Base-by-base conservation (phyloP, 2,329 filamentous ascomycete species). In the Colletotrichum neosansevieriae region DNA sequence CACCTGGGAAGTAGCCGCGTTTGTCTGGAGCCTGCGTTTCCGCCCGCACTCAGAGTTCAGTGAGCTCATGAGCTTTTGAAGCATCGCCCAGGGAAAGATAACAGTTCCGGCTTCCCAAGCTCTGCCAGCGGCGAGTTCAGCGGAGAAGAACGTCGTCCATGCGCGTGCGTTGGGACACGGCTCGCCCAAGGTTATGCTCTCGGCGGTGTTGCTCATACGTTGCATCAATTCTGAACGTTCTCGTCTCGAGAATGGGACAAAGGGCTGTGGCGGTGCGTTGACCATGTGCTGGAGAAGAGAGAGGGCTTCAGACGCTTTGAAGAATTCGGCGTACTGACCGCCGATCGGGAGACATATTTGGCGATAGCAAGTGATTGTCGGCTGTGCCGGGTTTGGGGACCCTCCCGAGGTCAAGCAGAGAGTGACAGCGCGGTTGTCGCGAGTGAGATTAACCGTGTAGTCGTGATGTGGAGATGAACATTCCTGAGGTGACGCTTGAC, bases 281-380 rank as follows among this genome's bases (percentile, higher is more conserved):
- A 68, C 66, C 66, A 68, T 68, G 49, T 68, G 66, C 19, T 68
- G 61, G 11, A 68, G 42, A 15, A 68, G 19, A 6, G 62, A 47
- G 9, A 68, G 47, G 21, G 66, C 66, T 15, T 68, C 66, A 34
- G 66, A 68, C 11, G 66, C 66, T 40, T 68, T 68, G 61, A 68
- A 68, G 42, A 68, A 68, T 17, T 68, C 66, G 15, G 66, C 61
- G 21, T 54, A 65, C 19, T 56, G 61, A 3, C 54, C 54, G 11
- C 49, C 54, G 15, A 68, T n/a, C 10, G 66, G 40, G 11, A 68
- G 61, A 4, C 51, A 68, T 0, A 54, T 68, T 29, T 68, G 66
- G 10, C 66, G 62, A 36, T 65, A 68, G 21, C 66, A 68, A 6
- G 66, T 68, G 34, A 68, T 68, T 13, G 40, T 50, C 3, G 66